Base-by-base conservation (phyloP, 148 eudicot species). In the Dysphania ambrosioides region DNA sequence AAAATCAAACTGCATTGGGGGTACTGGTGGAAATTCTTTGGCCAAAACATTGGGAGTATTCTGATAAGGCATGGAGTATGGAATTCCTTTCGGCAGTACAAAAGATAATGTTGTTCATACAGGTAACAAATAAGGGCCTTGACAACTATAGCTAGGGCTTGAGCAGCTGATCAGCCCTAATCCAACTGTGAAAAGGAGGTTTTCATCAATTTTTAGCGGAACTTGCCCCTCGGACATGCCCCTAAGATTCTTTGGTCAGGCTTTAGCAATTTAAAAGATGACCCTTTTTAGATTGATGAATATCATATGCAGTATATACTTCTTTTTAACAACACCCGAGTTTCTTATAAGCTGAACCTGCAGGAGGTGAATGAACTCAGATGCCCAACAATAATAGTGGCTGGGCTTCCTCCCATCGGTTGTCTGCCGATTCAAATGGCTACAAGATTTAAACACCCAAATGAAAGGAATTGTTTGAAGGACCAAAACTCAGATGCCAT, bases 1-100 rank as follows among this genome's bases (percentile, higher is more conserved):
- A 81, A 88, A 94, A 74, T 94, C 88, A 53, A 88, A 94, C 76
- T 83, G 83, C 77, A 89, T 69, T 5, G 93, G 97, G n/a, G 97
- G 97, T 16, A 80, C 79, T 7, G 91, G 72, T 0, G 98, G 98
- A 35, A 93, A 93, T 79, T 93, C 95, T 9, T 88, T 85, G 6
- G 98, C 91, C 77, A 66, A 93, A 61, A 93, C 75, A 6, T 94
- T 91, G 11, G 89, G 92, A 4, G 86, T 82, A 7, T 78, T 81
- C 51, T 89, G 86, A 61, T 88, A 81, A 72, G 73, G 98, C 95
- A 80, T 93, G 98, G 27, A 88, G 76, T 31, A 89, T 66, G n/a
- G 97, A 93, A 47, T 82, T 85, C 72, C 68, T 85, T 32, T 83
- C 21, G 97, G 98, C 18, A 93, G 82, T 11, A 83, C 85, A 32